Base-by-base conservation (phyloP, 768 basidiomycete species). In the Hericium rajendrae region DNA sequence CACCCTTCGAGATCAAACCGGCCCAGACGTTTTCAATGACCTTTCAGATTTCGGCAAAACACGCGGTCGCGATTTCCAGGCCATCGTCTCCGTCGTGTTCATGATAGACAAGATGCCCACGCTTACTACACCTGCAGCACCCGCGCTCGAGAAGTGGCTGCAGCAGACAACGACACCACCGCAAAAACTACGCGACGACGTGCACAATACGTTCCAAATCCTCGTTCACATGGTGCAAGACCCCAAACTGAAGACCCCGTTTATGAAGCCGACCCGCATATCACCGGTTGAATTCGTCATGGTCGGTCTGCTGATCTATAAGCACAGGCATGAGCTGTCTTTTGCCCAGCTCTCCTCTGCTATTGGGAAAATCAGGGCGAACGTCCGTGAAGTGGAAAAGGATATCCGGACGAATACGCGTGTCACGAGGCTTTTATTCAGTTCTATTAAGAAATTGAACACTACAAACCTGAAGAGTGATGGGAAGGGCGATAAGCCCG, bases 281-380 rank as follows among this genome's bases (percentile, higher is more conserved):
- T 76, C 86, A 0, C 88, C 88, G 0, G 72, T 88, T 41, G 88
- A 91, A 66, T 81, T 91, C 60, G 74, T 86, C 50, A 70, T 77
- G 60, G 77, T 80, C 51, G 73, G 73, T 20, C 62, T 86, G 3
- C 67, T 89, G 20, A 77, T 88, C 15, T 74, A 76, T 12, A 66
- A 74, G n/a, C 72, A 77, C 55, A 81, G 75, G 68, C 69, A 73
- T 13, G 65, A 53, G 11, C 61, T 79, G 56, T 65, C 71, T 2
- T 41, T 72, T 59, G 60, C 59, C 0, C 74, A 76, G 65, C 63
- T 88, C 41, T 72, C 78, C 0, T 60, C 65, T 18, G 76, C 74
- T 0, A 74, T 86, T 4, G 66, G 66, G 9, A 68, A 68, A 15
- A 80, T 91, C 81, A 73, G 89, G 32, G 62, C 60, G 5, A 67